These are phyloP conservation scores for Umbellularia californica DNA, from an alignment of 164 flowering plant species.

Conservation along the genomic window DNA sequence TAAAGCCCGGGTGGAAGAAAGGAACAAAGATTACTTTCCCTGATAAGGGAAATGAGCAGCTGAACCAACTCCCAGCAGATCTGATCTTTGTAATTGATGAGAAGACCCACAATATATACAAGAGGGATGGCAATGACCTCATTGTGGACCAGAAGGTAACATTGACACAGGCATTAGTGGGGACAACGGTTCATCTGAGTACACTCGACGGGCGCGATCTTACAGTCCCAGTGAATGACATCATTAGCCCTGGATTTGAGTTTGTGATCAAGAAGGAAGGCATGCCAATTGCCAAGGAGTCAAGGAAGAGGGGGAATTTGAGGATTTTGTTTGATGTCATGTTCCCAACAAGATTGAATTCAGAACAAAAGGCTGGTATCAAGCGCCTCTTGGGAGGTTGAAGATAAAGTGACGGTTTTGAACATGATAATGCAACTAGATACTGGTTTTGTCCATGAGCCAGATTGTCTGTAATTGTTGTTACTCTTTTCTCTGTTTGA, in stretches of 20 bases:
- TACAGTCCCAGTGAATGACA: constrained; percentile 38
- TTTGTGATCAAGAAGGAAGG: constrained; percentile 49
- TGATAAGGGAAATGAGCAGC: constrained; percentile 68
- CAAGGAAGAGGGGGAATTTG: constrained; percentile 44
- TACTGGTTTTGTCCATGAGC: neutral
- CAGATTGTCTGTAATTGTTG: too few species aligned
- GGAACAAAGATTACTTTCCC: constrained; percentile 82
- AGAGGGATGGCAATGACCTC: constrained; percentile 74
- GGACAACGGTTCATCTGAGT: constrained; percentile 41
- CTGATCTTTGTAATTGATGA: constrained; percentile 66
- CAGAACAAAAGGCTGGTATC: constrained; percentile 32
- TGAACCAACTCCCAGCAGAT: constrained; percentile 54
- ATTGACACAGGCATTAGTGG: constrained; percentile 54
- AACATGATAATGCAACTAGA: neutral
- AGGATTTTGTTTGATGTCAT: constrained; percentile 35
- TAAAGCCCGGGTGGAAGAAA: constrained; percentile 84
- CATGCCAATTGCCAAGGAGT: constrained; percentile 53
- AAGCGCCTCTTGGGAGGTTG: constrained; percentile 27
- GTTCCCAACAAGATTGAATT: constrained; percentile 34
- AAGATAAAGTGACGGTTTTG: too few species aligned
- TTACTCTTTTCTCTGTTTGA: too few species aligned
- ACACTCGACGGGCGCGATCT: constrained; percentile 59
- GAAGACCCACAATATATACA: constrained; percentile 56
- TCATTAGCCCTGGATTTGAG: constrained; percentile 58
- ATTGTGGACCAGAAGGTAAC: constrained; percentile 40